Evolutionary conservation across 1,284 basidiomycete species (phyloP), one percentile per base, ranked within the genome.

Genomic region (Wallemia hederae): DNA sequence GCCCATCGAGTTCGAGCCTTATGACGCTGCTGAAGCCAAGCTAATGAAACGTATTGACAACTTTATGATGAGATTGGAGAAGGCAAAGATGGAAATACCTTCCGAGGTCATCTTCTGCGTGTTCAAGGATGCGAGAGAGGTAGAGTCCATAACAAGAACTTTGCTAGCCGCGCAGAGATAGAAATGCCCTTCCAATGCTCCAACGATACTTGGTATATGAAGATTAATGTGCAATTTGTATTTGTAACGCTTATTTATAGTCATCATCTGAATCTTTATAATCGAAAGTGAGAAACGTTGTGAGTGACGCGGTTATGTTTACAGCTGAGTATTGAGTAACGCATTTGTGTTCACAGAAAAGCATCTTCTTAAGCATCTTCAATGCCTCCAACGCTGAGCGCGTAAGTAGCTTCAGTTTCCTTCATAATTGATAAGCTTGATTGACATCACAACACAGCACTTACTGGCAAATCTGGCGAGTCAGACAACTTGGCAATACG

Each of bases 401-500:
- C 86, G 71, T 90, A 91, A 1, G 85, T 87, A 1, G 87, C 88
- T 71, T 91, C 87, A 65, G 84, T 87, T 72, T 91, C 87, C 7
- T 58, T 14, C 11, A 22, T 9, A 27, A 28, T 27, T 34, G 14
- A 25, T 27, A 24, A 27, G 25, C 7, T 26, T 26, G 2, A 22
- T 26, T 2, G 25, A 27, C 56, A 27, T 9, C 15, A 24, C 17
- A 3, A 7, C 24, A 58, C 9, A 24, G 24, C 11, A 58, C 56
- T 2, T 22, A 27, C n/a, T 31, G 86, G 85, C 65, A 82, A 78
- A 68, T 92, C 89, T 2, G 89, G 89, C 66, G 85, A 89, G 69
- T 94, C 89, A 49, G 89, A 84, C 1, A 94, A 76, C 69, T 92
- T 94, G n/a, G 88, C 88, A 27, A 92, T 86, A 62, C 89, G 82